These are phyloP conservation scores for Phytophthora nicotianae DNA, from an alignment of 352 stramenopile species.

Conservation along the genomic window DNA sequence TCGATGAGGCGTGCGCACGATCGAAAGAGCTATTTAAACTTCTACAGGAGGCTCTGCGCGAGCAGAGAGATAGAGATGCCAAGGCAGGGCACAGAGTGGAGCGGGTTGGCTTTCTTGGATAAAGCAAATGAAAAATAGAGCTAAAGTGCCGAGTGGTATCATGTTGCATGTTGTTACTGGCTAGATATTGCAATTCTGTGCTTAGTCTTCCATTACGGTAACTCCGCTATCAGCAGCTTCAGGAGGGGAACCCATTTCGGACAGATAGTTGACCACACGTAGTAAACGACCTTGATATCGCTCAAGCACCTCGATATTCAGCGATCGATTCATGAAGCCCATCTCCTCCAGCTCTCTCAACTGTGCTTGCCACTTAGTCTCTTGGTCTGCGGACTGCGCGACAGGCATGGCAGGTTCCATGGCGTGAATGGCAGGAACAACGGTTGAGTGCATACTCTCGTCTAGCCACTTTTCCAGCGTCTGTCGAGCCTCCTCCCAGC, in stretches of 20 bases:
- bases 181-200: neutral
- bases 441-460: conserved; percentile 39
- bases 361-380: conserved; percentile 71
- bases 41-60: conserved; percentile 50
- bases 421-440: conserved; percentile 61
- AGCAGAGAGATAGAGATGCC: conserved; percentile 57
- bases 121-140: neutral
- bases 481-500: conserved; percentile 54
- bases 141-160: conserved; percentile 1
- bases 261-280: conserved; percentile 85
- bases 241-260: conserved; percentile 47
- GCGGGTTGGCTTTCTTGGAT: conserved; percentile 72
- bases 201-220: conserved; percentile 51
- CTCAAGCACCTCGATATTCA: conserved; percentile 78
- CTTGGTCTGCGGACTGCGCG: conserved; percentile 46
- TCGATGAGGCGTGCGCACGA: conserved; percentile 69
- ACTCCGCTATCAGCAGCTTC: conserved; percentile 23
- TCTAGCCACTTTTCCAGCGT: conserved; percentile 60
- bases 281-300: conserved; percentile 82
- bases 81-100: conserved; percentile 54
- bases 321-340: conserved; percentile 67
- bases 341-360: conserved; percentile 67
- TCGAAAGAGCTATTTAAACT: conserved; percentile 71
- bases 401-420: conserved; percentile 72
- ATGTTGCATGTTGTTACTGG: conserved; percentile 5